A percentile compares a stretch with the other conserved stretches of the same genome.
These are phyloP conservation scores for Mycena epipterygia DNA, from an alignment of 768 basidiomycete genomes.

Conservation along the genomic window DNA sequence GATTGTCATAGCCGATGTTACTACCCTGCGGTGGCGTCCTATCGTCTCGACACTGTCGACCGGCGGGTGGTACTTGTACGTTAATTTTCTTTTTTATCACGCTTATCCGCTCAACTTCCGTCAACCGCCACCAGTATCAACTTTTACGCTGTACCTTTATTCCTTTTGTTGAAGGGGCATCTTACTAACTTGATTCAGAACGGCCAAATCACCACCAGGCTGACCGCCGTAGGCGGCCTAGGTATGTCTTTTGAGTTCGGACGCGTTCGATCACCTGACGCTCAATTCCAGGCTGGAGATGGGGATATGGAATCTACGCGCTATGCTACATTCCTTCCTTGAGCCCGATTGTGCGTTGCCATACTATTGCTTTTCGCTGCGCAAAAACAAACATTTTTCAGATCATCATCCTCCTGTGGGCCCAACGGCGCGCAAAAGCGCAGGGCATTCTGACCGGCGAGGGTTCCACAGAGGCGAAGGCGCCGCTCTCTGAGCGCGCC, in stretches of 20 bases:
- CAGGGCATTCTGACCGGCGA: conserved; percentile 39
- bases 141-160: conserved; percentile 39
- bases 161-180: conserved; percentile 47
- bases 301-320: conserved; percentile 46
- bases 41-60: conserved; percentile 50
- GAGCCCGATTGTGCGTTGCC: conserved; percentile 18
- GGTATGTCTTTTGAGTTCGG: conserved; percentile 14
- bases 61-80: conserved; percentile 40
- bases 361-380: conserved; percentile 45
- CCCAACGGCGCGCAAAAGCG: conserved; percentile 50
- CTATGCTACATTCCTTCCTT: conserved; percentile 26
- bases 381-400: conserved; percentile 35
- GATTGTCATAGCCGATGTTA: conserved; percentile 59
- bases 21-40: conserved; percentile 53
- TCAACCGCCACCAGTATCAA: conserved; percentile 47
- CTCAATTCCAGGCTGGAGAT: conserved; percentile 54
- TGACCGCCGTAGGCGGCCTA: conserved; percentile 54
- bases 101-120: conserved; percentile 53
- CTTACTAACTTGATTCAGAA: conserved; percentile 55
- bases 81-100: conserved; percentile 49
- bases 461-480: background rate
- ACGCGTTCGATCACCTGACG: background rate
- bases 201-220: conserved; percentile 52
- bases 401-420: conserved; percentile 54
- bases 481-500: conserved; percentile 18